Evolutionary conservation across 1,284 basidiomycete genomes (phyloP).

Genomic region (Ustilago curta): DNA sequence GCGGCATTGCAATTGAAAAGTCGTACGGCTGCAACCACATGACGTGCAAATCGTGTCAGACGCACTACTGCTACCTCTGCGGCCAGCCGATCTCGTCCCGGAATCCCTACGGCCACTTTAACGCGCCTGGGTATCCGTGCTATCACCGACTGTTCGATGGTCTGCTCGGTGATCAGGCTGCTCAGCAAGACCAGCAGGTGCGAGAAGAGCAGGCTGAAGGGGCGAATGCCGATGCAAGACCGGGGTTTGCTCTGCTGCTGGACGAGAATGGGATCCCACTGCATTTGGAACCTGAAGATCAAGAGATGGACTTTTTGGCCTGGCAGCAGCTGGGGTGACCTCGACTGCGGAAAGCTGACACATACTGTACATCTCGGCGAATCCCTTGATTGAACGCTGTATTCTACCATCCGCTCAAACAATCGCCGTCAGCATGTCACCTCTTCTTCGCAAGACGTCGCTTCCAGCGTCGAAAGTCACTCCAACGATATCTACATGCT

Average conservation of each 20-base stretch:
- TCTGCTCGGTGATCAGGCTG: slow-evolving; percentile 32
- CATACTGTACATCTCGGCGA: background rate
- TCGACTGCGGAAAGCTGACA: background rate
- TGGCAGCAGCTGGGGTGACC: slow-evolving; percentile 29
- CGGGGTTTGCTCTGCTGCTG: slow-evolving; percentile 24
- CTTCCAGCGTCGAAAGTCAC: too few relatives aligned
- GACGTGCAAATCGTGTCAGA: slow-evolving; percentile 50
- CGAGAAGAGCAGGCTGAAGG: slow-evolving; percentile 6
- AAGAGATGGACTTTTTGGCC: slow-evolving; percentile 32
- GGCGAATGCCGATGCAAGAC: slow-evolving; percentile 7
- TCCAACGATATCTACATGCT: too few relatives aligned
- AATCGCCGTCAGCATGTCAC: too few relatives aligned
- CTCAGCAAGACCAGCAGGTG: slow-evolving; percentile 8
- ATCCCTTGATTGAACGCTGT: background rate
- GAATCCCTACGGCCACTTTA: slow-evolving; percentile 52
- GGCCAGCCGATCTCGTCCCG: slow-evolving; percentile 39
- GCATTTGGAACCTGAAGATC: slow-evolving; percentile 30
- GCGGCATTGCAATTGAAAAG: slow-evolving; percentile 48
- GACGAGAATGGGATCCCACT: slow-evolving; percentile 39
- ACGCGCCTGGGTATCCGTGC: slow-evolving; percentile 39
- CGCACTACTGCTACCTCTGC: slow-evolving; percentile 56
- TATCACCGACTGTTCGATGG: slow-evolving; percentile 48
- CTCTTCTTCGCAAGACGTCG: too few relatives aligned
- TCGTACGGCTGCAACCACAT: slow-evolving; percentile 57
- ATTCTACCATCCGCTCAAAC: background rate